These are phyloP conservation scores for Candida hispaniensis DNA, from an alignment of 805 yeast species.

Conservation along the genomic window DNA sequence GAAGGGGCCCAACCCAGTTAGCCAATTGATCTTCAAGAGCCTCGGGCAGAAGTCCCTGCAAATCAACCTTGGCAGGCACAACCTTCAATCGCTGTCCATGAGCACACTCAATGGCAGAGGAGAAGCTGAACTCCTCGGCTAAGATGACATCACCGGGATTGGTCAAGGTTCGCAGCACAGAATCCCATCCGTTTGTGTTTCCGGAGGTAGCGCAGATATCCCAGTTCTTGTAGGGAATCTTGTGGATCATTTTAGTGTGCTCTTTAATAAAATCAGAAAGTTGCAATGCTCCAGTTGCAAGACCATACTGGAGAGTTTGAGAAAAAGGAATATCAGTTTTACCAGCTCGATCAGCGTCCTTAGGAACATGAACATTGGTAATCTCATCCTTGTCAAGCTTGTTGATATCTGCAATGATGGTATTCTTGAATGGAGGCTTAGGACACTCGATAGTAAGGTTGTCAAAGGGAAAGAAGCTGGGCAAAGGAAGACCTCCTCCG, in stretches of 20 bases:
- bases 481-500: slow-evolving; percentile 91
- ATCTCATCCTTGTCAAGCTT: slow-evolving; percentile 21
- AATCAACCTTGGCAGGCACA: slow-evolving; percentile 70
- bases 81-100: slow-evolving; percentile 57
- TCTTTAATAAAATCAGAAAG: slow-evolving; percentile 56
- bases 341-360: slow-evolving; percentile 33
- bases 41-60: slow-evolving; percentile 66
- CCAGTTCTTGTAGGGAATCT: slow-evolving; percentile 58
- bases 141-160: slow-evolving; percentile 73
- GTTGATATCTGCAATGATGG: slow-evolving; percentile 36
- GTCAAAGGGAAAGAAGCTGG: slow-evolving; percentile 90
- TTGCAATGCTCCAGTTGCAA: slow-evolving; percentile 70
- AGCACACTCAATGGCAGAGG: slow-evolving; percentile 77
- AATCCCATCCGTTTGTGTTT: slow-evolving; percentile 85
- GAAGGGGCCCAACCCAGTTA: slow-evolving; percentile 62
- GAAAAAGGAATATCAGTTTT: slow-evolving; percentile 54
- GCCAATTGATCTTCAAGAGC: slow-evolving; percentile 49
- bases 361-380: slow-evolving; percentile 30
- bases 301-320: slow-evolving; percentile 87
- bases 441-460: slow-evolving; percentile 49
- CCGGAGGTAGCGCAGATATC: slow-evolving; percentile 62
- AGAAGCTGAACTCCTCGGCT: slow-evolving; percentile 72
- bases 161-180: slow-evolving; percentile 65
- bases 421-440: slow-evolving; percentile 68
- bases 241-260: slow-evolving; percentile 43